Conservation (phyloP, 768 basidiomycete genomes). For the Phylloporus sp. region DNA sequence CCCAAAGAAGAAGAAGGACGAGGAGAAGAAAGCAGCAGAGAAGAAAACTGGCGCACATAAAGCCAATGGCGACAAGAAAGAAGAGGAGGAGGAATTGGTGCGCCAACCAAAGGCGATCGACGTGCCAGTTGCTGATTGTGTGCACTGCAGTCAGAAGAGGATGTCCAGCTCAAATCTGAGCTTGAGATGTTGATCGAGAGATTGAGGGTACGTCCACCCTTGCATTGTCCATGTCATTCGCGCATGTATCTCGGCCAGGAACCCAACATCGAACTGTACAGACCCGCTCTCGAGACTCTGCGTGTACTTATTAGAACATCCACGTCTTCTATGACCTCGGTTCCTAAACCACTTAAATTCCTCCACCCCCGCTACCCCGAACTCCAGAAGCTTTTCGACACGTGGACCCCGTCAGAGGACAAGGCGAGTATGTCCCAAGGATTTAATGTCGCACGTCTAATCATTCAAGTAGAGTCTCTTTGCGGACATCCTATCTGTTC, state of each 20-base stretch:
- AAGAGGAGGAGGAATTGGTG: conserved; percentile 71
- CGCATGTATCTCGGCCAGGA: conserved; percentile 52
- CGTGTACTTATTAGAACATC: conserved; percentile 92
- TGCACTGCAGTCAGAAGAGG: conserved; percentile 79
- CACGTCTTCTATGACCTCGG: conserved; percentile 98
- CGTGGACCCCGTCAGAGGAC: conserved; percentile 73
- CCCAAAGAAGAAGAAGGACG: conserved; percentile 62
- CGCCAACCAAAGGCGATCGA: conserved; percentile 31
- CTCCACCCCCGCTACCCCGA: conserved; percentile 90
- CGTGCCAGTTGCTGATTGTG: conserved; percentile 6
- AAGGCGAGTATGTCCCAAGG: conserved; percentile 35
- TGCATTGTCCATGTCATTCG: conserved; percentile 1
- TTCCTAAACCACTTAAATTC: conserved; percentile 98
- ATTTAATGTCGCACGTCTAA: background rate
- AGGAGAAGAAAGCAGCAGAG: conserved; percentile 38
- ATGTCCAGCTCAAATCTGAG: conserved; percentile 86
- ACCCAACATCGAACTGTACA: conserved; percentile 76
- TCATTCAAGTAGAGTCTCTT: conserved; percentile 68
- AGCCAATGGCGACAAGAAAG: conserved; percentile 47
- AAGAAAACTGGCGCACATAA: conserved; percentile 57
- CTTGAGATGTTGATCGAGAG: conserved; percentile 96
- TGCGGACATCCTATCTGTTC: conserved; percentile 94
- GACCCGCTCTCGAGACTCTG: conserved; percentile 88
- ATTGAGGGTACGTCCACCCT: conserved; percentile 59
- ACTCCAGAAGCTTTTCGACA: conserved; percentile 76